Percentiles rank a stretch among this genome's conserved stretches.
phyloP scores from a whole-genome alignment of 2,329 filamentous ascomycete species.

The Zelopaecilomyces penicillatus region DNA sequence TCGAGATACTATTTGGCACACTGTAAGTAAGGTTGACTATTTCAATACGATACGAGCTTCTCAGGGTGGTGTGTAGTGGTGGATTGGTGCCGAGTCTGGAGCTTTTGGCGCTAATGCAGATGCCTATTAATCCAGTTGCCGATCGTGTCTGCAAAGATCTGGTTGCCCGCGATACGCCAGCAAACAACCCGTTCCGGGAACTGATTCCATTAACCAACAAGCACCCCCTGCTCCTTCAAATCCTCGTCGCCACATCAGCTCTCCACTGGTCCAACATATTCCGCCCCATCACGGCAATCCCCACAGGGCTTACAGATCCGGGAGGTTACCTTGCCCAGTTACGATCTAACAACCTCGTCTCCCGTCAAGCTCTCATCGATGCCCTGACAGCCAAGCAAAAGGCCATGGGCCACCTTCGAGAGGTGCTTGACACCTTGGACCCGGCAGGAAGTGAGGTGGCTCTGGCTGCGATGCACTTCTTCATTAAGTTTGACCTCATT shows the following conservation, averaged over 20 bases:
- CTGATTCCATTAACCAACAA: slow-evolving; percentile 37
- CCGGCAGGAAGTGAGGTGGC: slow-evolving; percentile 36
- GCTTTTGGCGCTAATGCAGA: slow-evolving; percentile 4
- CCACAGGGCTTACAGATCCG: slow-evolving; percentile 23
- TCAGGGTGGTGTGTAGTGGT: no score
- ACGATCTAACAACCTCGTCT: slow-evolving; percentile 29
- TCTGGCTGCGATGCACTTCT: slow-evolving; percentile 41
- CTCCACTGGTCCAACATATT: slow-evolving; percentile 40
- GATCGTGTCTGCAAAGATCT: slow-evolving; percentile 46
- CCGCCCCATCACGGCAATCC: slow-evolving; percentile 24
- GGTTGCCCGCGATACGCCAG: slow-evolving; percentile 37
- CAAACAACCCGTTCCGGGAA: slow-evolving; percentile 40
- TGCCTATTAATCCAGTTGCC: slow-evolving; percentile 25
- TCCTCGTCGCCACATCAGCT: slow-evolving; percentile 41
- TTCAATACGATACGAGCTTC: no score
- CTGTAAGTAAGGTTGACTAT: slow-evolving; percentile 29
- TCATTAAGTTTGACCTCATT: slow-evolving; percentile 44
- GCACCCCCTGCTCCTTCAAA: slow-evolving; percentile 38
- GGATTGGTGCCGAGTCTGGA: no score
- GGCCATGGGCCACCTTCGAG: slow-evolving; percentile 35
- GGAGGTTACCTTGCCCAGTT: slow-evolving; percentile 28
- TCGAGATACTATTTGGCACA: slow-evolving; percentile 42
- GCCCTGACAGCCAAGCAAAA: slow-evolving; percentile 39
- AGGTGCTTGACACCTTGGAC: slow-evolving; percentile 30
- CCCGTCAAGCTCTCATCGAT: slow-evolving; percentile 34